Percentiles rank a stretch among this genome's conserved stretches.
Conservation (phyloP, 2,329 filamentous ascomycete species). For the Cladosporium sp. region DNA sequence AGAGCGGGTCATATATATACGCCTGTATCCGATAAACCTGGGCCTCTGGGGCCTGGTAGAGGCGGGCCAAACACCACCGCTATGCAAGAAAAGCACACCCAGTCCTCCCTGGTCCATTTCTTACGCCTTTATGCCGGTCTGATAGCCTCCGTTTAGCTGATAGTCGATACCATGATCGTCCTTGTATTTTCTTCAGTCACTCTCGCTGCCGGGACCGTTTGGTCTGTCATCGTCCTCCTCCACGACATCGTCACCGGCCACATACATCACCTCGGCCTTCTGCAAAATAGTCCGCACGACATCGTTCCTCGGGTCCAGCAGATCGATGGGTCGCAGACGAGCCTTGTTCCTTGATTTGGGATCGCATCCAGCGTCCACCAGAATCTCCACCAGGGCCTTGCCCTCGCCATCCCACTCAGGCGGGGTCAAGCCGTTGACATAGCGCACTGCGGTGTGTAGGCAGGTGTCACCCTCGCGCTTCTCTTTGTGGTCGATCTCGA, state of each 20-base stretch:
- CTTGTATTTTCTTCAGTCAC: slow-evolving; percentile 34
- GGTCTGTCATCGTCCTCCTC: slow-evolving; percentile 32
- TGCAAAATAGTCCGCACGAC: slow-evolving; percentile 59
- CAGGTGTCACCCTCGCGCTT: slow-evolving; percentile 70
- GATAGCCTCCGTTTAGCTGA: neutral
- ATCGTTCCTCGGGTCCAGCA: slow-evolving; percentile 66
- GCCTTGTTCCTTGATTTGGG: slow-evolving; percentile 64
- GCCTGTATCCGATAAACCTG: no score
- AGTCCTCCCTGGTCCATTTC: neutral
- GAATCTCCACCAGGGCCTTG: slow-evolving; percentile 65
- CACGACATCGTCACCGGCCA: slow-evolving; percentile 45
- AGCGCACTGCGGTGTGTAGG: slow-evolving; percentile 72
- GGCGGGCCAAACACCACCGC: slow-evolving; percentile 10
- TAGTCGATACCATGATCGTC: neutral
- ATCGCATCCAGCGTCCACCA: slow-evolving; percentile 73
- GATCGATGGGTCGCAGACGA: slow-evolving; percentile 64
- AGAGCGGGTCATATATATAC: no score
- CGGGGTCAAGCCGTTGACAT: slow-evolving; percentile 63
- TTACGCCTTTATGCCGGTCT: neutral
- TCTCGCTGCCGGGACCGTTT: slow-evolving; percentile 43
- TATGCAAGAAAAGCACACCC: slow-evolving; percentile 11
- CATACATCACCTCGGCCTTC: slow-evolving; percentile 63
- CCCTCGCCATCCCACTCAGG: slow-evolving; percentile 59
- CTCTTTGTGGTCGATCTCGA: slow-evolving; percentile 78
- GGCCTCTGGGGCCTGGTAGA: neutral